These are phyloP conservation scores for Metschnikowia picachoensis DNA, from an alignment of 805 yeast genomes.

Conservation along the genomic window DNA sequence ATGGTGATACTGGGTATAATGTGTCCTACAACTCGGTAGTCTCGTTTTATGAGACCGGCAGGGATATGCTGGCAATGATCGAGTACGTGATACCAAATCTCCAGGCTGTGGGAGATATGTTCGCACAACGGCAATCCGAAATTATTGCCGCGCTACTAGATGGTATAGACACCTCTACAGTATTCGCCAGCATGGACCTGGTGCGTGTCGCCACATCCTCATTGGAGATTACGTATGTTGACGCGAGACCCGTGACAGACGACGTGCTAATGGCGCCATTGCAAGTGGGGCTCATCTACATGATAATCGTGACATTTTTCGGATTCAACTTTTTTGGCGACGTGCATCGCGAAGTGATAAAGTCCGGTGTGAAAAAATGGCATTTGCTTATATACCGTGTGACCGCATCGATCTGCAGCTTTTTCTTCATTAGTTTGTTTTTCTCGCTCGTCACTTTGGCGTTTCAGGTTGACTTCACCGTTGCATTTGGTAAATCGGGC, in stretches of 20 bases:
- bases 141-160: constrained; percentile 17
- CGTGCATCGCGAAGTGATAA: constrained; percentile 48
- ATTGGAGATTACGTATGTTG: constrained; percentile 35
- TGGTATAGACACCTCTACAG: constrained; percentile 14
- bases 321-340: constrained; percentile 58
- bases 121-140: constrained; percentile 25
- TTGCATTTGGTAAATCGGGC: constrained; percentile 62
- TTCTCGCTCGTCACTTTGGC: constrained; percentile 61
- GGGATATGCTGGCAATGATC: constrained; percentile 52
- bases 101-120: constrained; percentile 29
- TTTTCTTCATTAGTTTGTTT: constrained; percentile 54
- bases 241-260: constrained; percentile 48
- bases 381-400: constrained; percentile 54
- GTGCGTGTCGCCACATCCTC: constrained; percentile 27
- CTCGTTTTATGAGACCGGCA: constrained; percentile 56
- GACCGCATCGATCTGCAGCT: constrained; percentile 47
- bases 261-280: constrained; percentile 59
- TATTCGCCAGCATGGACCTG: constrained; percentile 13
- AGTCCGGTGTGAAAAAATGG: constrained; percentile 35
- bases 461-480: constrained; percentile 58
- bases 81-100: constrained; percentile 41
- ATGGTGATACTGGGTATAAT: constrained; percentile 28
- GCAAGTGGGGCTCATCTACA: constrained; percentile 72
- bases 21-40: constrained; percentile 30
- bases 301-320: constrained; percentile 70